Conservation (phyloP, 140 eudicot genomes). For the Stevia rebaudiana region DNA sequence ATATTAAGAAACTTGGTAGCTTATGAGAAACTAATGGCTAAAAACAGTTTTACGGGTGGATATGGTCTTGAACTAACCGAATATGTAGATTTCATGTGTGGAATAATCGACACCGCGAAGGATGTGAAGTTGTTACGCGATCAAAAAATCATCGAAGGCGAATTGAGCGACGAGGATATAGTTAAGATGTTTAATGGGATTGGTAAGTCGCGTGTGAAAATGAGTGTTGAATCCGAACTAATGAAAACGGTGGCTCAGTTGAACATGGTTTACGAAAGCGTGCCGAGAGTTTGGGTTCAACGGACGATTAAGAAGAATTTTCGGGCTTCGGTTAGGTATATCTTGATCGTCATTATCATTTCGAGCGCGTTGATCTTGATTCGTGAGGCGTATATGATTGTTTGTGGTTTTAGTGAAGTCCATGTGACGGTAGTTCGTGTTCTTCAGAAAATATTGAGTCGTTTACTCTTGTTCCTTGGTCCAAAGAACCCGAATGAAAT, state of each 20-base stretch:
- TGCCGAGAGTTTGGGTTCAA: background rate
- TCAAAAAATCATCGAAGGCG: conserved; percentile 17
- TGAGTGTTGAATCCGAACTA: conserved; percentile 16
- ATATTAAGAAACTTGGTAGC: conserved; percentile 38
- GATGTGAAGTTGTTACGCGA: conserved; percentile 35
- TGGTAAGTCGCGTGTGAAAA: conserved; percentile 23
- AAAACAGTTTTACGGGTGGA: background rate
- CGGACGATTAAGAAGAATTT: conserved; percentile 17
- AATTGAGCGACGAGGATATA: conserved; percentile 23
- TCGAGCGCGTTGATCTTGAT: background rate
- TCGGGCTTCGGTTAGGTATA: background rate
- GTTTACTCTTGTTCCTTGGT: background rate
- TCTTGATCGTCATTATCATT: background rate
- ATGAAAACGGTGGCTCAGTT: conserved; percentile 12
- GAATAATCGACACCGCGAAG: conserved; percentile 32
- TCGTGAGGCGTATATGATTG: conserved; percentile 12
- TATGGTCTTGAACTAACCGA: conserved; percentile 27
- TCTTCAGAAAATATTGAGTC: conserved; percentile 5
- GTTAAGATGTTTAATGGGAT: conserved; percentile 45
- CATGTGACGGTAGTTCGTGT: conserved; percentile 2
- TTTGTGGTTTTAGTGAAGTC: background rate
- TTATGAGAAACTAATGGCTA: conserved; percentile 30
- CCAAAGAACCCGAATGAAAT: background rate
- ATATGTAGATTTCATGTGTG: conserved; percentile 42
- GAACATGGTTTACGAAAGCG: conserved; percentile 22